Base-by-base conservation (phyloP, 495 filamentous ascomycete genomes). In the Penicillium longicatenatum region DNA sequence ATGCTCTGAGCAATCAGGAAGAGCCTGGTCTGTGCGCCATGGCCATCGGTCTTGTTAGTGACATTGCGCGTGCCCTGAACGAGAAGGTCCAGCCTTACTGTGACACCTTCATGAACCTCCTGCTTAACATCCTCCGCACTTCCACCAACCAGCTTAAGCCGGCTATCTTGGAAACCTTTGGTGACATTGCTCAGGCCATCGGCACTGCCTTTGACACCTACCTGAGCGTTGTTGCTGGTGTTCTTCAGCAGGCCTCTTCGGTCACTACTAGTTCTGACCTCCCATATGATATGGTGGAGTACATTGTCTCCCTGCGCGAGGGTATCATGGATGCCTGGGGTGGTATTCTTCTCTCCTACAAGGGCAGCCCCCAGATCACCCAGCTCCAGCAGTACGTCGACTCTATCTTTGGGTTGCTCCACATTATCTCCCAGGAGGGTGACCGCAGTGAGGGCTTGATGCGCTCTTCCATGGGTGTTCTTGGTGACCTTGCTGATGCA, bases 241-340 rank as follows among this genome's bases (percentile, higher is more conserved):
- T 98, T 11, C 82, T 98, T 41, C 90, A 97, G 74, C 92, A 96
- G 68, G 95, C 94, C 44, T 89, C 92, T 37, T 83, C 79, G 17
- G 90, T 98, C 39, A 88, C 88, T 10, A 82, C 86, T 35, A 81
- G 78, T 50, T 74, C 82, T 41, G 89, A 93, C 64, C 85, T 86
- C 39, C 81, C 77, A 43, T 92, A 91, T 55, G 94, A 98, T 63
- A 95, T 97, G 87, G 83, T 92, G 31, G 93, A 98, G 71, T 98
- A 98, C 67, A 85, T 98, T 59, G 84, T 95, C 59, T 95, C 92
- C 16, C 83, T 98, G 50, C 86, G 94, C 54, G 94, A 98, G 70
- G 94, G 93, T 64, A 96, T 98, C 56, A 96, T 97, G 90, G 94
- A 98, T 82, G 94, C 94, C 16, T 98, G 96, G 91, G 92, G 90